Percentiles rank a stretch among this genome's conserved stretches.
These are phyloP conservation scores for Collybia mongolica DNA, from an alignment of 768 basidiomycete genomes.

Conservation along the genomic window DNA sequence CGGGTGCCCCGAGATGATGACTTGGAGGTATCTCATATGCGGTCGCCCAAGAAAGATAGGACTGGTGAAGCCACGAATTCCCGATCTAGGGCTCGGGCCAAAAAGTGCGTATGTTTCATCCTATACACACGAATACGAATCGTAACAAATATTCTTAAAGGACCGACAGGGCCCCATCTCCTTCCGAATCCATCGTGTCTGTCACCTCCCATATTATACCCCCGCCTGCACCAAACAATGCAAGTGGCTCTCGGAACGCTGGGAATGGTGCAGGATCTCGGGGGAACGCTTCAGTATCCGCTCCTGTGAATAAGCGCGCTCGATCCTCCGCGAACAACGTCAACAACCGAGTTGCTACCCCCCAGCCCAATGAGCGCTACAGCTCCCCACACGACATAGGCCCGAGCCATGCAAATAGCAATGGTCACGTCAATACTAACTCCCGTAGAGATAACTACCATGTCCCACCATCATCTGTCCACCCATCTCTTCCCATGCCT, in stretches of 20 bases:
- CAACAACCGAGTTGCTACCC: conserved; percentile 39
- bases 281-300: conserved; percentile 8
- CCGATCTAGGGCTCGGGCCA: conserved; percentile 52
- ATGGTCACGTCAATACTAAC: conserved; percentile 12
- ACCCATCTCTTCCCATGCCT: conserved; percentile 55
- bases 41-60: conserved; percentile 67
- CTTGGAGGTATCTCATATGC: conserved; percentile 40
- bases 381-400: conserved; percentile 18
- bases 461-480: conserved; percentile 50
- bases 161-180: conserved; percentile 64
- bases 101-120: conserved; percentile 48
- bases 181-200: conserved; percentile 72
- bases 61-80: conserved; percentile 37
- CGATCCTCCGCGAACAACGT: conserved; percentile 32
- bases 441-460: conserved; percentile 42
- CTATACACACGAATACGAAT: conserved; percentile 7
- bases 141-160: conserved; percentile 28
- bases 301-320: conserved; percentile 40
- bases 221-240: conserved; percentile 32
- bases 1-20: conserved; percentile 64
- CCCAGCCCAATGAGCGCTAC: conserved; percentile 34
- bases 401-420: conserved; percentile 23
- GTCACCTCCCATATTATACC: conserved; percentile 59
- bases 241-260: conserved; percentile 22
- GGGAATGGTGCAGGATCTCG: conserved; percentile 18